These are phyloP conservation scores for Salix brachista DNA, from an alignment of 345 rosid species.

Conservation along the genomic window DNA sequence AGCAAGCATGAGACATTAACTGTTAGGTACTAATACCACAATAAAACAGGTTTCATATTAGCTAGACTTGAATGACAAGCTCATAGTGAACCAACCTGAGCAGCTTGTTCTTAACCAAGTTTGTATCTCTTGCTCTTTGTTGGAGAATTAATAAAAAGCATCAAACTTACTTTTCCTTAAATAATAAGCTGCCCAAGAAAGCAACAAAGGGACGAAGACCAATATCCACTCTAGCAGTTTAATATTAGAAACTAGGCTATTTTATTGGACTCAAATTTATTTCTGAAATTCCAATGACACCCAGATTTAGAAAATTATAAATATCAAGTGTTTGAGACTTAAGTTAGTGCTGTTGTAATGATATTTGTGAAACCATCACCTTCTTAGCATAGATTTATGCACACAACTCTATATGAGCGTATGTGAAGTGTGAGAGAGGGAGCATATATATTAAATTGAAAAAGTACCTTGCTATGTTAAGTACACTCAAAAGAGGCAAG, in stretches of 20 bases:
- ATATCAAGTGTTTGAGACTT: neutral
- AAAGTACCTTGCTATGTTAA: conserved; percentile 84
- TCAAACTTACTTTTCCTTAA: neutral
- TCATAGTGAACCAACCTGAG: neutral
- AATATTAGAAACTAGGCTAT: neutral
- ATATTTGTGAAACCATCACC: neutral
- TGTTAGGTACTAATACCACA: neutral
- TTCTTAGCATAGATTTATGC: neutral
- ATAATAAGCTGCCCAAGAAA: neutral
- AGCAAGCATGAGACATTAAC: neutral
- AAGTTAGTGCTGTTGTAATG: neutral
- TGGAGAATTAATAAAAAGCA: neutral
- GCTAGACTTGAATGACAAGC: neutral
- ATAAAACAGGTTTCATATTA: neutral
- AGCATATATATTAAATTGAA: neutral
- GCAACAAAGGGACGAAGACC: neutral
- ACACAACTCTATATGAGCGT: neutral
- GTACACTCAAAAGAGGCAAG: conserved; percentile 82
- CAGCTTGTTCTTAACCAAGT: neutral
- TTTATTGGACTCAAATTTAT: neutral
- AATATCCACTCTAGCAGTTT: neutral
- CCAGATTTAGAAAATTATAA: neutral
- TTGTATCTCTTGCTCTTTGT: neutral
- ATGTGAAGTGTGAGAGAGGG: neutral
- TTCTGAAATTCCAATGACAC: neutral